Base-by-base conservation (phyloP, 495 filamentous ascomycete species). In the Penicillium bovifimosum region DNA sequence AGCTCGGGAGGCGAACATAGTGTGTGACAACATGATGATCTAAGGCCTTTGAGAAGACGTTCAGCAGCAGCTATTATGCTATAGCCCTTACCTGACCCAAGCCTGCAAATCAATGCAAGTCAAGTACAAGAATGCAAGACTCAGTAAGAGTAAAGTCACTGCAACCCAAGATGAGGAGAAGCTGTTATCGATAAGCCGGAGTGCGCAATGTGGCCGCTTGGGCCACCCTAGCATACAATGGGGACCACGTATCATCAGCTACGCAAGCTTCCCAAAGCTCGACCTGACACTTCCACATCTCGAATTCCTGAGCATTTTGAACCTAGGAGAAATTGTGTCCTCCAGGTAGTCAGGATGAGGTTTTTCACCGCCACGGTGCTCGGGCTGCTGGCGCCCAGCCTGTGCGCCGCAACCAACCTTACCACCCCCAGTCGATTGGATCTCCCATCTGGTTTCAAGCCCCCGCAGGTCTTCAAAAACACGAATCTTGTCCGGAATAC, bases 391-490 rank as follows among this genome's bases (percentile, higher is more conserved):
- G 60, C 62, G 53, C 59, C 64, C 60, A 67, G 65, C 63, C 65
- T 70, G 63, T 65, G 63, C 60, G 66, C 69, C 58, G 60, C 64
- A 24, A 55, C 68, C 48, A 57, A 50, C 51, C 41, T 62, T 24
- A 65, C 59, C 18, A 53, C 52, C 26, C 50, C 73, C 66, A 57
- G 54, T 53, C 64, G 53, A 58, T 66, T 78, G 53, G 73, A 78
- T 55, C 80, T 91, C 14, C 80, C 86, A 26, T 66, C 76, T 61
- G 81, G 79, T 42, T 96, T 96, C 77, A 90, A 81, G 70, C 91
- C 92, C 33, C 84, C 90, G 11, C 87, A 87, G 64, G 86, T 88
- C 39, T 98, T 95, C 72, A 88, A 90, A 69, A 95, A 97, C 69
- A 77, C 80, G 58, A 97, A 97, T 69, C 67, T 96, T 20, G 83